Base-by-base conservation (phyloP, 2,329 filamentous ascomycete genomes). In the Talaromyces sp. region DNA sequence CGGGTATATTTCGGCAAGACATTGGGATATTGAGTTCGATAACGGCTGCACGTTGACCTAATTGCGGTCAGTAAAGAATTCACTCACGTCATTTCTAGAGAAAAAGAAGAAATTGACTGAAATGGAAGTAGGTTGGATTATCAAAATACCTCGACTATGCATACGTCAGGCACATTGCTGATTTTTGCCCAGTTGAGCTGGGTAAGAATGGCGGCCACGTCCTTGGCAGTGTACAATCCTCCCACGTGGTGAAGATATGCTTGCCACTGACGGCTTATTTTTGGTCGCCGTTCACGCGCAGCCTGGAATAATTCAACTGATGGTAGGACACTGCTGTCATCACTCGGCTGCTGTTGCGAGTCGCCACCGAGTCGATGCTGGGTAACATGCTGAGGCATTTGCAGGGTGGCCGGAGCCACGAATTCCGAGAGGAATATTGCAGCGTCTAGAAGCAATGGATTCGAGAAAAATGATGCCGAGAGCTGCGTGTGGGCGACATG, bases 401-500 rank as follows among this genome's bases (percentile, higher is more conserved):
- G 63, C 59, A 78, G 62, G 2, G 76, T 74, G 3, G 70, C 57
- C 0, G 76, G 75, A 5, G 69, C 68, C 0, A 67, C 72, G 1
- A 64, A 68, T 35, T 74, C 69, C 3, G 76, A 68, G 1, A 79
- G 63, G 55, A 79, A 79, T 65, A 75, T 69, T 31, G 66, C 65
- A 0, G 77, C 75, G 59, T 79, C 77, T 1, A 75, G 66, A 17
- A 67, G 68, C 4, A 65, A 69, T 1, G 65, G 71, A 2, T 71
- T 68, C 4, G 67, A 70, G 9, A 77, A 67, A 56, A 79, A 79
- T 0, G 62, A 62, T 0, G 72, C 71, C 1, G 77, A 79, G 12
- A 79, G 62, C 0, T 68, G 43, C 1, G 70, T 79, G 63, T 79
- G 77, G 0, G 73, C 70, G 14, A 80, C 65, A 55, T 69, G 61